Base-by-base conservation (phyloP, 495 filamentous ascomycete genomes). In the Chaetomidium leptoderma region DNA sequence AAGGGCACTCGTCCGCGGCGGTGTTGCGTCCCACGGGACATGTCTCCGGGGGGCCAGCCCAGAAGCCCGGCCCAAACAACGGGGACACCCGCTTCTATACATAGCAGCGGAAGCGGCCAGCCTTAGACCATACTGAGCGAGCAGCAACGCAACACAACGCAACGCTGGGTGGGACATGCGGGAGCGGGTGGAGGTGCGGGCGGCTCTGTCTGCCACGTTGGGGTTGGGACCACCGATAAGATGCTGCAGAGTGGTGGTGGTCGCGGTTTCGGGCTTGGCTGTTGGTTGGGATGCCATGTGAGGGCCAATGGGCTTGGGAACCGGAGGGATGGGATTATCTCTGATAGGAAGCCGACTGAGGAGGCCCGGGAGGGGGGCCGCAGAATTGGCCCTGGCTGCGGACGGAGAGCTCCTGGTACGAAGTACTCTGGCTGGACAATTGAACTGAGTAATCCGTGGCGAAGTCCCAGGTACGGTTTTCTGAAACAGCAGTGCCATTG, bases 401-500 rank as follows among this genome's bases (percentile, higher is more conserved):
- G 24, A 17, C 17, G 19, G 21, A 55, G 8, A 32, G 24, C 32
- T 40, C 51, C 24, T 53, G 11, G 37, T 3, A n/a, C n/a, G n/a
- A n/a, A n/a, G n/a, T n/a, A 16, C n/a, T 40, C 19, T 47, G 42
- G 35, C 32, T 35, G 32, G 39, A 46, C 24, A 57, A 53, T 51
- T 17, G 39, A 53, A 33, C 40, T 24, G 50, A 58, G 36, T 49
- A 45, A 45, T 40, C 36, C 42, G 42, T 43, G 53, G 52, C 54
- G 53, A 36, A 58, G 51, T 19, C 23, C 16, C 30, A 33, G 32
- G 26, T 46, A 50, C 45, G 21, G 44, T 24, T 42, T 56, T 24
- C 32, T 63, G 57, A 63, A 60, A 58, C 61, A 58, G 45, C 48
- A 46, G 39, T 30, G 61, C 61, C 57, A 32, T 45, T 57, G 53